A percentile compares a stretch with the other conserved stretches of the same genome.
Evolutionary conservation across 73 alveolate species (phyloP).

Genomic region (Symbiodinium natans): DNA sequence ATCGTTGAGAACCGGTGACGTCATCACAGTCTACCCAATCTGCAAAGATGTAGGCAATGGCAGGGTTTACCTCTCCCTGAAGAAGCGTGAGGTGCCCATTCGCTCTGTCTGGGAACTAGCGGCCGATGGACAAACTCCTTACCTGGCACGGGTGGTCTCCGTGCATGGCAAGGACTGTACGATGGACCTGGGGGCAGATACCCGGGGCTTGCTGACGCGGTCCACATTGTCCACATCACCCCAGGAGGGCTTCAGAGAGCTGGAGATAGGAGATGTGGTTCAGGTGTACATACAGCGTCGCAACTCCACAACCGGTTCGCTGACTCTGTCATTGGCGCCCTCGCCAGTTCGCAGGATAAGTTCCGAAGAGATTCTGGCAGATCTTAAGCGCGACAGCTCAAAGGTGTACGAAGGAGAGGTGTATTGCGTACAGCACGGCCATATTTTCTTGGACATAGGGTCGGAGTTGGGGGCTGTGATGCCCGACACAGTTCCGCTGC

Average conservation of each 20-base stretch:
- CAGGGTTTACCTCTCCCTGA: neutral
- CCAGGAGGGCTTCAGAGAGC: neutral
- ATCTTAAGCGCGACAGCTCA: neutral
- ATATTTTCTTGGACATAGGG: neutral
- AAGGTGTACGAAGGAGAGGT: neutral
- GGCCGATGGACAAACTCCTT: neutral
- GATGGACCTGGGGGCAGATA: neutral
- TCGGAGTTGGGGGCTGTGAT: neutral
- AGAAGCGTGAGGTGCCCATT: slow-evolving; percentile 5
- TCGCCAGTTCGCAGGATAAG: neutral
- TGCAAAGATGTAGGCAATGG: neutral
- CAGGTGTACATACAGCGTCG: neutral
- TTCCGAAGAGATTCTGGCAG: neutral
- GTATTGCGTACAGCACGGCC: neutral
- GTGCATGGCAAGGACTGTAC: neutral
- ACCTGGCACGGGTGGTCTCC: neutral
- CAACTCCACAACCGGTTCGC: neutral
- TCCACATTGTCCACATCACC: neutral
- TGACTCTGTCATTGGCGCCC: neutral
- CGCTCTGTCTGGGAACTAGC: neutral
- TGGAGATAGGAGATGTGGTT: neutral
- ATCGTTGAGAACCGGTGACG: neutral
- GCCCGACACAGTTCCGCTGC: neutral
- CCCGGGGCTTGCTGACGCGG: neutral
- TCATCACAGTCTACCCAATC: neutral